Evolutionary conservation across 305 asterid genomes (phyloP).

Genomic region (Fraxinus velutina): DNA sequence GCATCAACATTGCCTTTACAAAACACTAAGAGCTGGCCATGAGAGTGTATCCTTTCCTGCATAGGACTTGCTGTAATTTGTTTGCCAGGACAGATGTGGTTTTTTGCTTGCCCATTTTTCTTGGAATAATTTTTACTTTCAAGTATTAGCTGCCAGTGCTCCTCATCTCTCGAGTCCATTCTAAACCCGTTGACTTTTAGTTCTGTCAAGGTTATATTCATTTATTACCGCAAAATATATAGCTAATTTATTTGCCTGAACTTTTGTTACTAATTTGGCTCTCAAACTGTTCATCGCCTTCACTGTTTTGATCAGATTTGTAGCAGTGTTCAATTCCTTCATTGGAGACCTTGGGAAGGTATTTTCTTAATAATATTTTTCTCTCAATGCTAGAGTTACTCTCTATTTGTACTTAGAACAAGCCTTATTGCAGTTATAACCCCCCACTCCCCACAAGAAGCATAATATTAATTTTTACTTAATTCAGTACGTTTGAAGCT

Average conservation of each 20-base stretch:
- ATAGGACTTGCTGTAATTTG: slow-evolving; percentile 14
- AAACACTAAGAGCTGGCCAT: slow-evolving; percentile 87
- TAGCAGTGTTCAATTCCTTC: slow-evolving; percentile 84
- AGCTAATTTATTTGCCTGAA: background rate
- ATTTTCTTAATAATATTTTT: slow-evolving; percentile 17
- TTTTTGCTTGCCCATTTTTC: slow-evolving; percentile 1
- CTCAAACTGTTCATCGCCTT: slow-evolving; percentile 17
- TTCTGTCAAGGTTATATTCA: slow-evolving; percentile 22
- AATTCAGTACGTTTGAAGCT: background rate
- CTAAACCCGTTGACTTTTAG: slow-evolving; percentile 30
- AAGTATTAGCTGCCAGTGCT: slow-evolving; percentile 26
- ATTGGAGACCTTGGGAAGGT: slow-evolving; percentile 99
- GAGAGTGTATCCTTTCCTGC: slow-evolving; percentile 62
- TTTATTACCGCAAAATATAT: background rate
- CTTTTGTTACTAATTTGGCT: slow-evolving; percentile 1
- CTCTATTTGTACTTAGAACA: background rate
- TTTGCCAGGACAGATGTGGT: slow-evolving; percentile 9
- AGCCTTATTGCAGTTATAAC: background rate
- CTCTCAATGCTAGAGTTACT: background rate
- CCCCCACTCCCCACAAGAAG: background rate
- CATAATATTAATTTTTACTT: background rate
- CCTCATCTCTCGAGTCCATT: slow-evolving; percentile 24
- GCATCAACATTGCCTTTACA: slow-evolving; percentile 67
- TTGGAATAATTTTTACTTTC: slow-evolving; percentile 24
- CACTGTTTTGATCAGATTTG: slow-evolving; percentile 56